phyloP scores from a whole-genome alignment of 768 basidiomycete genomes.

The Fomitopsis serialis region DNA sequence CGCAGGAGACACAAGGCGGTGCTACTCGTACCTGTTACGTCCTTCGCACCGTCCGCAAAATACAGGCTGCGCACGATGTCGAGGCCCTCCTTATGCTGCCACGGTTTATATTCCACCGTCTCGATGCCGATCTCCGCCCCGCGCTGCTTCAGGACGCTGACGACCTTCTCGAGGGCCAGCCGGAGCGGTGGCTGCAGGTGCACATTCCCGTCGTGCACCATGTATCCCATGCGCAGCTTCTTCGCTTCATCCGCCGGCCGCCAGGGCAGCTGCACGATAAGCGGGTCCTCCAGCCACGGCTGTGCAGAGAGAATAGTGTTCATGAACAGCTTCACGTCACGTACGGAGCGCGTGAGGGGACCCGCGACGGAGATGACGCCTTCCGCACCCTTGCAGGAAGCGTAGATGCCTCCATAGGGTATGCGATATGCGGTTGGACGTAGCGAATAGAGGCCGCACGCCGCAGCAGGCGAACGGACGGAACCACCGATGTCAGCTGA shows the following conservation, averaged over 20 bases:
- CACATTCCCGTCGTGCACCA: constrained; percentile 33
- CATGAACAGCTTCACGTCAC: neutral
- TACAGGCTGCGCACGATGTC: constrained; percentile 33
- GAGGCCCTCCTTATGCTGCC: constrained; percentile 29
- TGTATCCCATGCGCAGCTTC: constrained; percentile 25
- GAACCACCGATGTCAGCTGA: constrained; percentile 35
- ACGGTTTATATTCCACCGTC: constrained; percentile 31
- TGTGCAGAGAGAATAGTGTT: neutral
- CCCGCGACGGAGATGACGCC: neutral
- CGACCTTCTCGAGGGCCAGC: constrained; percentile 29
- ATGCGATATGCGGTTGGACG: constrained; percentile 32
- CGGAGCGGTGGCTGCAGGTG: constrained; percentile 39
- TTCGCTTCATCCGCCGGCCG: constrained; percentile 11
- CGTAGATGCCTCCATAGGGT: constrained; percentile 18
- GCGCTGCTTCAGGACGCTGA: neutral
- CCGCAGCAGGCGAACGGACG: constrained; percentile 32
- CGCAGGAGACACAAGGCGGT: neutral
- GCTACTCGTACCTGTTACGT: constrained; percentile 14
- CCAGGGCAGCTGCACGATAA: constrained; percentile 28
- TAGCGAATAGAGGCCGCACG: constrained; percentile 35
- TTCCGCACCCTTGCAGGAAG: constrained; percentile 17
- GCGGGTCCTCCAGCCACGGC: constrained; percentile 6
- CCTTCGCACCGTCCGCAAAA: constrained; percentile 33
- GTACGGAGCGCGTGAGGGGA: neutral
- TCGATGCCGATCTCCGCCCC: constrained; percentile 26